Base-by-base conservation (phyloP, 2,329 filamentous ascomycete species). In the Colletotrichum gigasporum region DNA sequence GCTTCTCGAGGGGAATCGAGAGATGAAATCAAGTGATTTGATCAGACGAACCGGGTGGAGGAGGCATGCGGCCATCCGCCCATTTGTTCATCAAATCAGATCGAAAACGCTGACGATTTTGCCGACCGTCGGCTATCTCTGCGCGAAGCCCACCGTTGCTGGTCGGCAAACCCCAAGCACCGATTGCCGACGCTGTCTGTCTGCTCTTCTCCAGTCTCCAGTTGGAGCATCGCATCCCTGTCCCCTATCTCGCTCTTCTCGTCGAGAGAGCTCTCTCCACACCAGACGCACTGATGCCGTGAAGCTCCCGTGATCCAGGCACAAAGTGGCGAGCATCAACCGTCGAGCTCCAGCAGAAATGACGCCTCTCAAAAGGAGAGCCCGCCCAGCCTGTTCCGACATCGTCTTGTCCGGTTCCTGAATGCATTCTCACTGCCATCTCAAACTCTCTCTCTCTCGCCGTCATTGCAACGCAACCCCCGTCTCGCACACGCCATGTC, bases 111-210 rank as follows among this genome's bases (percentile, higher is more conserved):
- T 28, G 9, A 34, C 22, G 28, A n/a, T 28, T 56, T 48, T 63
- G 55, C 61, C 61, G 55, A 63, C 55, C 41, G 20, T 61, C 61
- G 61, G 61, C 55, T 54, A 61, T 48, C 34, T 44, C n/a, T 50
- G 18, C n/a, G 30, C 47, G n/a, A 24, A 28, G 16, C 4, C 24
- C 30, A 22, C 14, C 47, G 35, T n/a, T 22, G 28, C n/a, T 53
- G 26, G 48, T 64, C 61, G 61, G 61, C 55, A 60, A 60, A 30
- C 3, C 22, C 10, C 14, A 41, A 37, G 47, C 55, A n/a, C 55
- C 47, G 47, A 51, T 48, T 64, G 55, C 61, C 61, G 55, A 48
- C 54, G 60, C 16, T 5, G 14, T 45, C 20, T 18, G n/a, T n/a
- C n/a, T 24, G 28, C 4, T 22, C 24, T 35, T 32, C 4, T 48